Evolutionary conservation across 495 filamentous ascomycete genomes (phyloP).

Genomic region (Talaromyces adpressus): DNA sequence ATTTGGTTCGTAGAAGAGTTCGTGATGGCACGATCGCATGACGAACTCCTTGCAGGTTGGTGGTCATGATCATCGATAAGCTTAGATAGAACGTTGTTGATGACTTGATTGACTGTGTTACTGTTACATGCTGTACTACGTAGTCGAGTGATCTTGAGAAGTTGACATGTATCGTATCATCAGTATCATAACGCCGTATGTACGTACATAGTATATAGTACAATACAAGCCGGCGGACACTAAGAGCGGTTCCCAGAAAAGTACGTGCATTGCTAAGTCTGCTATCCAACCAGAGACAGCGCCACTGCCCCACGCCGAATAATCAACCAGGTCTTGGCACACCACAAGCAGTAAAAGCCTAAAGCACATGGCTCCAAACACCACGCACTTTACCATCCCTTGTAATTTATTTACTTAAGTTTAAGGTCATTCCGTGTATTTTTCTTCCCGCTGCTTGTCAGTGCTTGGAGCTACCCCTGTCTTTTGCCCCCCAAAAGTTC

Average conservation of each 20-base stretch:
- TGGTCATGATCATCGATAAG: not conserved
- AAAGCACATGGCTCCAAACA: not conserved
- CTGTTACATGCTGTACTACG: not conserved
- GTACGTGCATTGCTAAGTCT: not conserved
- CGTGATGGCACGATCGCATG: not conserved
- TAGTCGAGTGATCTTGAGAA: not conserved
- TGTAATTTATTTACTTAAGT: not conserved
- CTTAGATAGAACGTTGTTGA: not conserved
- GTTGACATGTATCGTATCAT: no score
- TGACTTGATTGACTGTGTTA: not conserved
- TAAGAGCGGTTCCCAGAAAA: conserved; percentile 2
- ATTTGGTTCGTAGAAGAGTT: not conserved
- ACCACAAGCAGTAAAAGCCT: not conserved
- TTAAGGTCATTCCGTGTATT: not conserved
- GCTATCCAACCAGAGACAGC: not conserved
- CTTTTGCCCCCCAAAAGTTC: not conserved
- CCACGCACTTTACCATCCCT: conserved; percentile 1
- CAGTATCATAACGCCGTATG: not conserved
- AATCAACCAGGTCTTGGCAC: not conserved
- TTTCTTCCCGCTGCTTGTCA: not conserved
- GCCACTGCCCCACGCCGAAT: not conserved
- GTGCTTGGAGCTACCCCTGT: not conserved
- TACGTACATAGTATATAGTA: not conserved
- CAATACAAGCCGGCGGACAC: not conserved
- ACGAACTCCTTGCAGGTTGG: not conserved